Base-by-base conservation (phyloP, 441 rosid species). In the Pelargonium myrrhifolium region DNA sequence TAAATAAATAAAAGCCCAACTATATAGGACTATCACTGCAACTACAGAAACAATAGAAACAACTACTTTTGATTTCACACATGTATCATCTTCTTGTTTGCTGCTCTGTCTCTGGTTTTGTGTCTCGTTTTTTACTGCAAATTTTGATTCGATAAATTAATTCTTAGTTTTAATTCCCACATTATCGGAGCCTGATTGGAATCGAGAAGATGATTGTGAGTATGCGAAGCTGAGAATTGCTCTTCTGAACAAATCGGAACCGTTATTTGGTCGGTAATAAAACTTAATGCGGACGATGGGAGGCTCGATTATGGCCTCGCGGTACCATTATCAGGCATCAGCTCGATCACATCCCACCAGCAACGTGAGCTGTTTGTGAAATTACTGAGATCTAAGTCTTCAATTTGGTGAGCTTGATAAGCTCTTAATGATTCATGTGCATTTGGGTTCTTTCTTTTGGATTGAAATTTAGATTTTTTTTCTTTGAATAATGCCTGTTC, bases 231-330 rank as follows among this genome's bases (percentile, higher is more conserved):
- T 35, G 59, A 72, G 84, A 69, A 68, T 81, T 12, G 74, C 84
- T 51, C 86, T 77, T 68, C 76, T 90, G 68, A 79, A 78, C 53
- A 68, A 77, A 63, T 72, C 91, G 61, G 83, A 79, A 45, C 78
- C 89, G 14, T 81, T 56, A 65, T 93, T 66, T 84, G 90, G 85
- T 80, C 90, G 9, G 24, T 91, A 64, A 80, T 83, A 20, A 1
- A 26, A 72, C 80, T 12, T 68, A 71, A 11, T 90, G 83, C 49
- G 87, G 89, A 35, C 79, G 89, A 61, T 86, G 95, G 26, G 99
- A 89, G 80, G 88, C 97, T 76, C 89, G 85, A 9, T 69, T 88
- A 28, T 93, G 97, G 97, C 92, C 91, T 28, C 85, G 85, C 80
- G 78, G 79, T 39, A 76, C 92, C 1, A 65, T n/a, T 90, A 18